phyloP scores from a whole-genome alignment of 768 basidiomycete species.

The Trametes elegans region DNA sequence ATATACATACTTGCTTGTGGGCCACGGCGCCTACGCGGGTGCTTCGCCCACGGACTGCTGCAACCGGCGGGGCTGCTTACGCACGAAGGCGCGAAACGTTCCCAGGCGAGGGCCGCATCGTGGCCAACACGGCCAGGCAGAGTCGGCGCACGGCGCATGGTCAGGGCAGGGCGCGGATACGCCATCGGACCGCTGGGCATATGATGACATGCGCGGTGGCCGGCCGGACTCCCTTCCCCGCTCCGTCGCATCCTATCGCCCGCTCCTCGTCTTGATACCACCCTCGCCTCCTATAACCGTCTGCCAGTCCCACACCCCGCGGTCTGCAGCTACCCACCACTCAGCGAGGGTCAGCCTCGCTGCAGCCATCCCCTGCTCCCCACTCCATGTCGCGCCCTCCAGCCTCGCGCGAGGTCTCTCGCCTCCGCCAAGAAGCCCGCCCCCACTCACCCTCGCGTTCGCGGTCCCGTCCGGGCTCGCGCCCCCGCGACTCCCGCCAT shows the following conservation, averaged over 20 bases:
- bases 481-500: constrained; percentile 21
- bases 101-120: too few relatives aligned
- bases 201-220: constrained; percentile 1
- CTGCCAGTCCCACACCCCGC: background rate
- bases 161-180: too few relatives aligned
- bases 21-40: too few relatives aligned
- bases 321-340: background rate
- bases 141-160: too few relatives aligned
- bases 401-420: constrained; percentile 11
- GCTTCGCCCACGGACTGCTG: too few relatives aligned
- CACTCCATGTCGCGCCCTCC: constrained; percentile 3
- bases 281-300: background rate
- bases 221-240: background rate
- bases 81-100: too few relatives aligned
- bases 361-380: background rate
- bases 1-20: too few relatives aligned
- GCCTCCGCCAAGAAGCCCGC: constrained; percentile 6
- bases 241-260: background rate
- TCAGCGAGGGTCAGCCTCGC: background rate
- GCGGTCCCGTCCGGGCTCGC: constrained; percentile 16
- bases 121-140: background rate
- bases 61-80: too few relatives aligned
- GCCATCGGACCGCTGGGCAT: background rate
- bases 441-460: constrained; percentile 4
- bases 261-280: background rate